Percentiles rank a stretch among this genome's conserved stretches.
These are phyloP conservation scores for Thelonectria discophora DNA, from an alignment of 2,329 filamentous ascomycete genomes.

Conservation along the genomic window DNA sequence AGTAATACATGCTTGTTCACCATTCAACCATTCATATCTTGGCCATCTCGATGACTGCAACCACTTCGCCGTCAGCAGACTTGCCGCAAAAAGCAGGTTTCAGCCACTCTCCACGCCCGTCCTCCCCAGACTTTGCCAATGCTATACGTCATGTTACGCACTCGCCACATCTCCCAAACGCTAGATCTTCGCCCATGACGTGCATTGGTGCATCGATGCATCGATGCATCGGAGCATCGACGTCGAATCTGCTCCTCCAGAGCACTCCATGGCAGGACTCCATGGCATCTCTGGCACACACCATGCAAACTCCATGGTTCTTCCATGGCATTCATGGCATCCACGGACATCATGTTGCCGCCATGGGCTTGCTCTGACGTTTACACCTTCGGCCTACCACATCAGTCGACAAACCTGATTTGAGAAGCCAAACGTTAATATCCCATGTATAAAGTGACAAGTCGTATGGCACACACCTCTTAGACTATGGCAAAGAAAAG, in stretches of 20 bases:
- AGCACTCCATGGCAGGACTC: too few relatives aligned
- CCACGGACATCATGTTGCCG: slow-evolving; percentile 27
- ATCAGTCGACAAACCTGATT: slow-evolving; percentile 44
- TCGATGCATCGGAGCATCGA: too few relatives aligned
- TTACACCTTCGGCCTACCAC: slow-evolving; percentile 19
- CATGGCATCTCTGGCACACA: too few relatives aligned
- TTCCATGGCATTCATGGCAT: too few relatives aligned
- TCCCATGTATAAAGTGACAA: slow-evolving; percentile 1
- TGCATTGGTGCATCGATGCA: slow-evolving; percentile 29
- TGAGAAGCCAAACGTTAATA: slow-evolving; percentile 1
- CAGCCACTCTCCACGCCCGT: too few relatives aligned
- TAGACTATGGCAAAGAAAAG: background rate
- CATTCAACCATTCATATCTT: too few relatives aligned
- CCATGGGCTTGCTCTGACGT: slow-evolving; percentile 39
- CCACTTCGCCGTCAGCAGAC: slow-evolving; percentile 1
- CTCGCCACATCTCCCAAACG: slow-evolving; percentile 35
- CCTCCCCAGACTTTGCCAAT: background rate
- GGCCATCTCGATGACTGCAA: slow-evolving; percentile 22
- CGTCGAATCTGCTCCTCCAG: too few relatives aligned
- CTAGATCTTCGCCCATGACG: slow-evolving; percentile 41
- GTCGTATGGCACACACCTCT: background rate
- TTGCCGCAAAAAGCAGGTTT: background rate
- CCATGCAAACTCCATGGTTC: too few relatives aligned
- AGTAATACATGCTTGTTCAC: too few relatives aligned
- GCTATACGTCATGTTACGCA: slow-evolving; percentile 39